Conservation (phyloP, 768 basidiomycete species). For the Boletus rubescentipes region DNA sequence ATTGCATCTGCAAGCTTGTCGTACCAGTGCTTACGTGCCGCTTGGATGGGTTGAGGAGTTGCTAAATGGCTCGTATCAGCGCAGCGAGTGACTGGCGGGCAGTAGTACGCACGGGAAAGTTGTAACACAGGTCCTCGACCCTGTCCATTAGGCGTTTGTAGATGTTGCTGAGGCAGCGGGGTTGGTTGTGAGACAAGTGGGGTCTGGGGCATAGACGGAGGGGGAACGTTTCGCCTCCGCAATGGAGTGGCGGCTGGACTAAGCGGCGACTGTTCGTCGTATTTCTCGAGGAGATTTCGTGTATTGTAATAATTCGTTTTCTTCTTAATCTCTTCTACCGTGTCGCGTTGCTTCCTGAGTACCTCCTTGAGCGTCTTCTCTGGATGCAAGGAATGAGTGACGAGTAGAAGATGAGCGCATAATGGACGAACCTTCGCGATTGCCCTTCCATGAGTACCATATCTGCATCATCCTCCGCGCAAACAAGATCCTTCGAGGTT, state of each 20-base stretch:
- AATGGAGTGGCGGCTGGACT: constrained; percentile 37
- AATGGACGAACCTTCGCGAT: constrained; percentile 63
- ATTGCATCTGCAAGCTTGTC: constrained; percentile 87
- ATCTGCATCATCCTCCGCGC: constrained; percentile 77
- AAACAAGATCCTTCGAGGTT: constrained; percentile 59
- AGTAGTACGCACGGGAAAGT: constrained; percentile 38
- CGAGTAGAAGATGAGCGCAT: not conserved
- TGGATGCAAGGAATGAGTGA: constrained; percentile 30
- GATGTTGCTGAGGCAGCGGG: constrained; percentile 11
- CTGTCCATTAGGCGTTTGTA: constrained; percentile 25
- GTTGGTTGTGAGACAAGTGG: constrained; percentile 32
- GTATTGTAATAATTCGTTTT: constrained; percentile 96
- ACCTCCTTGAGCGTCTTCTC: constrained; percentile 77
- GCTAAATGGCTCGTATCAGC: constrained; percentile 29
- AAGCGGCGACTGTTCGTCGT: constrained; percentile 60
- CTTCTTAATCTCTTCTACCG: constrained; percentile 96
- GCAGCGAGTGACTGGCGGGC: not conserved
- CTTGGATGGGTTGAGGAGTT: constrained; percentile 38
- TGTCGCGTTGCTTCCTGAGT: constrained; percentile 75
- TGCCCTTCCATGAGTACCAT: constrained; percentile 79
- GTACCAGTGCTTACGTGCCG: constrained; percentile 77
- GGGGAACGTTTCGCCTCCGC: constrained; percentile 39
- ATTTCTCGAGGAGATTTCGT: constrained; percentile 84
- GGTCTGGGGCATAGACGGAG: constrained; percentile 32
- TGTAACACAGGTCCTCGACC: constrained; percentile 32